Percentiles rank a stretch among this genome's conserved stretches.
Evolutionary conservation across 495 filamentous ascomycete genomes (phyloP).

Genomic region (Xylaria curta): DNA sequence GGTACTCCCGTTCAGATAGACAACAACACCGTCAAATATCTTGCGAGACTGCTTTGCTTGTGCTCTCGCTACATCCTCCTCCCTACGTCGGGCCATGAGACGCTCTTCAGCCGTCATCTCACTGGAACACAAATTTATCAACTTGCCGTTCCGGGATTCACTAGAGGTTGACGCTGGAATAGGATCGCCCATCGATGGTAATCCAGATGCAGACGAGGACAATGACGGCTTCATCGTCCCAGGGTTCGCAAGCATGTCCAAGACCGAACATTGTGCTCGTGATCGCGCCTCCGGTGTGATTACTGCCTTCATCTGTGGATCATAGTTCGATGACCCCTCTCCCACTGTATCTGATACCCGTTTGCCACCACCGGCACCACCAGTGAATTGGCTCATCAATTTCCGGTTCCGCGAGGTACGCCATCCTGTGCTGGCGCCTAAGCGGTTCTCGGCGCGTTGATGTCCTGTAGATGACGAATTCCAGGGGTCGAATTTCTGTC

Average conservation of each 20-base stretch:
- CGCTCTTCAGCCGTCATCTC: slow-evolving; percentile 39
- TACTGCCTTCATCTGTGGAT: slow-evolving; percentile 53
- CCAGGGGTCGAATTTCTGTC: slow-evolving; percentile 76
- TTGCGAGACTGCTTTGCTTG: slow-evolving; percentile 33
- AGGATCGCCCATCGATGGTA: background rate
- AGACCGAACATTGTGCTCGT: slow-evolving; percentile 47
- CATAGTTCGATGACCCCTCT: slow-evolving; percentile 54
- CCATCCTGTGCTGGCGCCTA: slow-evolving; percentile 70
- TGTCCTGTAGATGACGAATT: slow-evolving; percentile 82
- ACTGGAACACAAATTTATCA: background rate
- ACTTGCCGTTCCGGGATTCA: background rate
- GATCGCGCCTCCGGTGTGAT: slow-evolving; percentile 51
- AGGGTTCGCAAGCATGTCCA: slow-evolving; percentile 56
- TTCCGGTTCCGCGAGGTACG: slow-evolving; percentile 70
- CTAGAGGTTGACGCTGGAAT: background rate
- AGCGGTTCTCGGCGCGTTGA: slow-evolving; percentile 70
- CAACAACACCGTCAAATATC: slow-evolving; percentile 69
- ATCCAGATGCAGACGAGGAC: slow-evolving; percentile 15
- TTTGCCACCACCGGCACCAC: slow-evolving; percentile 55
- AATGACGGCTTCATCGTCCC: slow-evolving; percentile 45
- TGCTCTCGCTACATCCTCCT: slow-evolving; percentile 44
- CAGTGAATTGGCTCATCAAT: slow-evolving; percentile 69
- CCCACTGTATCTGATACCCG: slow-evolving; percentile 66
- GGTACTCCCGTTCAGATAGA: slow-evolving; percentile 92
- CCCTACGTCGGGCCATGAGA: slow-evolving; percentile 39